These are phyloP conservation scores for Periconia sp. DNA, from an alignment of 2,329 filamentous ascomycete species.

Conservation along the genomic window DNA sequence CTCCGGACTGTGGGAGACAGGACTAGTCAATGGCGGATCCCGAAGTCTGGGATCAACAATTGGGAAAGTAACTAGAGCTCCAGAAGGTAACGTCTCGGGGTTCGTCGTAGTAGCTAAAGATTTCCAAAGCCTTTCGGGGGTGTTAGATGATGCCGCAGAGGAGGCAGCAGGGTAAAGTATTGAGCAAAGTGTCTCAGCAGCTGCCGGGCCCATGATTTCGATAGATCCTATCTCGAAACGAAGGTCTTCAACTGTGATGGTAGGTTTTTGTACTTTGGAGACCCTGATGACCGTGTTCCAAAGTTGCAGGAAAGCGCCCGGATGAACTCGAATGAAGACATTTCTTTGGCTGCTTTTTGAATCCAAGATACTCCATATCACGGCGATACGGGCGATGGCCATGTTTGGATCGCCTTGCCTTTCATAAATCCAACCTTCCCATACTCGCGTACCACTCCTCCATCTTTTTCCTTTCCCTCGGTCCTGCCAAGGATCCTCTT, in stretches of 20 bases:
- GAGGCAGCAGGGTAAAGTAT: conserved; percentile 58
- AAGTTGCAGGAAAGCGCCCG: conserved; percentile 72
- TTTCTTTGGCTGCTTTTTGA: conserved; percentile 46
- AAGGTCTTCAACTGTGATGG: conserved; percentile 66
- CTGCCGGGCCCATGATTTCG: conserved; percentile 70
- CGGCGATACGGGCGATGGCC: conserved; percentile 69
- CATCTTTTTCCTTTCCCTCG: conserved; percentile 66
- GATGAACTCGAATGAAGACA: conserved; percentile 76
- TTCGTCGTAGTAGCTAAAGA: conserved; percentile 32
- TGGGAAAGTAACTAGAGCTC: conserved; percentile 71
- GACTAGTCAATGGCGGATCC: conserved; percentile 67
- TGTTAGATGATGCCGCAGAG: conserved; percentile 20
- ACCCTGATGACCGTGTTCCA: conserved; percentile 65
- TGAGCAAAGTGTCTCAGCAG: conserved; percentile 74
- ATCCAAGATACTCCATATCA: conserved; percentile 67
- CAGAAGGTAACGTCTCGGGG: conserved; percentile 67
- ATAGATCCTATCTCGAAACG: conserved; percentile 74
- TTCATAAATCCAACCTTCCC: conserved; percentile 62
- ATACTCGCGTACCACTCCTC: conserved; percentile 62
- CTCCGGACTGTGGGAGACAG: conserved; percentile 18
- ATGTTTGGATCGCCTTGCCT: conserved; percentile 52
- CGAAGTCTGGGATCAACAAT: conserved; percentile 77
- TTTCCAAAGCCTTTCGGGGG: conserved; percentile 39
- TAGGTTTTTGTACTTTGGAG: conserved; percentile 62
- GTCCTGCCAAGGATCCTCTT: conserved; percentile 57